Percentiles rank a stretch among this genome's conserved stretches.
Conservation (phyloP, 495 filamentous ascomycete genomes). For the Daldinia childiae region DNA sequence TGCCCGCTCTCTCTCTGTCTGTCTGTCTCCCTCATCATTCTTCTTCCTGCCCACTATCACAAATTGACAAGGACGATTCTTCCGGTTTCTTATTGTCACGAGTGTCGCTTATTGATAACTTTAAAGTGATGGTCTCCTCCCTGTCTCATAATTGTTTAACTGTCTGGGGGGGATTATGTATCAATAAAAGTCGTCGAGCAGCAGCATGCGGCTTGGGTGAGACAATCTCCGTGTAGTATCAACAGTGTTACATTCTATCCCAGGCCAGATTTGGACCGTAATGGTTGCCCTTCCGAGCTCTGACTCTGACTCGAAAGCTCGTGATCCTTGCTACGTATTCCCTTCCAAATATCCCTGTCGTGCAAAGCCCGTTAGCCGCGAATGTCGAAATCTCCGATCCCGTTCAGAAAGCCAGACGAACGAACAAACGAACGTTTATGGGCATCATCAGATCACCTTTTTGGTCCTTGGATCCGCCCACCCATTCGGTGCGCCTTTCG, state of each 20-base stretch:
- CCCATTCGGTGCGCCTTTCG: conserved; percentile 19
- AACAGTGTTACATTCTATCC: conserved; percentile 37
- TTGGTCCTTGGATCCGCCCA: conserved; percentile 13
- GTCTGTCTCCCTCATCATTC: background rate
- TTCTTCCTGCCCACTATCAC: background rate
- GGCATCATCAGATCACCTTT: conserved; percentile 39
- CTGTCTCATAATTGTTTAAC: conserved; percentile 16
- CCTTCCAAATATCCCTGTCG: conserved; percentile 31
- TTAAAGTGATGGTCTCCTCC: background rate
- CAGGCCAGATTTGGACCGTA: conserved; percentile 32
- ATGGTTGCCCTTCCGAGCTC: conserved; percentile 30
- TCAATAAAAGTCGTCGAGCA: conserved; percentile 24
- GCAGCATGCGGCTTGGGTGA: conserved; percentile 29
- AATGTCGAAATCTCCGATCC: conserved; percentile 44
- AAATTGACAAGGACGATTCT: background rate
- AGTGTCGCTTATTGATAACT: conserved; percentile 10
- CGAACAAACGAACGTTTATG: conserved; percentile 20
- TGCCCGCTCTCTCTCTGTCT: background rate
- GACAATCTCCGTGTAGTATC: conserved; percentile 37
- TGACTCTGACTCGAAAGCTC: conserved; percentile 38
- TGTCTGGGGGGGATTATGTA: conserved; percentile 3
- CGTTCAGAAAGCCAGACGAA: conserved; percentile 10
- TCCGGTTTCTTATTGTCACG: conserved; percentile 15
- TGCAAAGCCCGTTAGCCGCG: conserved; percentile 40
- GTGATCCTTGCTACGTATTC: conserved; percentile 32